Percentiles rank a stretch among this genome's conserved stretches.
phyloP scores from a whole-genome alignment of 1,284 basidiomycete genomes.

The Earliella scabrosa region DNA sequence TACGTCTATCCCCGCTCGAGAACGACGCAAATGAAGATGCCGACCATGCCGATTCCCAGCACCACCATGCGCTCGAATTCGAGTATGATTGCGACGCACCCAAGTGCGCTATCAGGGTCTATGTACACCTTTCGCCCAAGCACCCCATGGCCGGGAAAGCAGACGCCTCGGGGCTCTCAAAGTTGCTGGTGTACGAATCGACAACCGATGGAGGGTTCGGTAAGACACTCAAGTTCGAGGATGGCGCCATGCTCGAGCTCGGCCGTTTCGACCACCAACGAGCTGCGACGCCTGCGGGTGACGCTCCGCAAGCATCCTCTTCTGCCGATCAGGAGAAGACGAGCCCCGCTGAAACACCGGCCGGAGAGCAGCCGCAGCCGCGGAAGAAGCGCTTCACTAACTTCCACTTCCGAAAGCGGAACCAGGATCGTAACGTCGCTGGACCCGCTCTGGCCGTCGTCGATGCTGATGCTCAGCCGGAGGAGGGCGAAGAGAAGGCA shows the following conservation, averaged over 20 bases:
- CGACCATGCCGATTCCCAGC: constrained; percentile 49
- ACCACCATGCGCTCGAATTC: constrained; percentile 81
- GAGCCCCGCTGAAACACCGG: constrained; percentile 21
- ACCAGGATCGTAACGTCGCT: constrained; percentile 52
- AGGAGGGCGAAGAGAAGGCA: constrained; percentile 41
- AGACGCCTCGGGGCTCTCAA: constrained; percentile 48
- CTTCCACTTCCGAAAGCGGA: constrained; percentile 65
- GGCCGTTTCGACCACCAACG: constrained; percentile 59
- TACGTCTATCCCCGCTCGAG: constrained; percentile 70
- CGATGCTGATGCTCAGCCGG: constrained; percentile 53
- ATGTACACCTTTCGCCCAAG: constrained; percentile 68
- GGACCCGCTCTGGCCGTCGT: constrained; percentile 80
- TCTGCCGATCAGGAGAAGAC: constrained; percentile 26
- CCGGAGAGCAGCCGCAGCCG: constrained; percentile 26
- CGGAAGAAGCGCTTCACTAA: constrained; percentile 61
- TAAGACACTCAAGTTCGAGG: constrained; percentile 69
- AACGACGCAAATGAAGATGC: constrained; percentile 48
- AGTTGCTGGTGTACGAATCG: constrained; percentile 72
- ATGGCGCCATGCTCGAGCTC: constrained; percentile 76
- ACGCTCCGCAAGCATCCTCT: constrained; percentile 9
- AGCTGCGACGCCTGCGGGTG: constrained; percentile 2
- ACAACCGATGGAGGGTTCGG: constrained; percentile 83
- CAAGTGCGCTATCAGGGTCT: constrained; percentile 76
- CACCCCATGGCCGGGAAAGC: constrained; percentile 51
- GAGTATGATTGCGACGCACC: constrained; percentile 89